Conservation (phyloP, 345 rosid genomes). For the Bruguiera gymnorhiza region DNA sequence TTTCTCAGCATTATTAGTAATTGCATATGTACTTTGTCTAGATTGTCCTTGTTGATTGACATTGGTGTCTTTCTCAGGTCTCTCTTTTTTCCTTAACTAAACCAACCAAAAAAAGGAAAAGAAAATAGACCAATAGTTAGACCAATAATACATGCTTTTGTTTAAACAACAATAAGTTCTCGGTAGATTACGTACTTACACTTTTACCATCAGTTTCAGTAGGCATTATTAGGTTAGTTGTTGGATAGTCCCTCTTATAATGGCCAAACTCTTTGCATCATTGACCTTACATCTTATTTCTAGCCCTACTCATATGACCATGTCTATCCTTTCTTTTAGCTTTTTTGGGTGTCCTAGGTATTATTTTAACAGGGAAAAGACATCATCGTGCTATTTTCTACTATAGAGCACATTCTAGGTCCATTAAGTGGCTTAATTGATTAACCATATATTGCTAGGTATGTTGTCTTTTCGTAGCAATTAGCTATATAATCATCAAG, state of each 20-base stretch:
- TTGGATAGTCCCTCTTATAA: neutral
- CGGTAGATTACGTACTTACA: too few relatives aligned
- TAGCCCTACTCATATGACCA: neutral
- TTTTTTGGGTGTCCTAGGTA: neutral
- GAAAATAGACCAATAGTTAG: rapidly evolving
- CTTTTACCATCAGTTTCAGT: too few relatives aligned
- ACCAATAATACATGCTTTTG: too few relatives aligned
- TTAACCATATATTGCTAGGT: neutral
- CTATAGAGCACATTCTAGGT: neutral
- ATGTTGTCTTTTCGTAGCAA: neutral
- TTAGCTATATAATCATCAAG: neutral
- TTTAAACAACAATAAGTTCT: too few relatives aligned
- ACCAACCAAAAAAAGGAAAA: too few relatives aligned
- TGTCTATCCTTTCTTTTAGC: neutral
- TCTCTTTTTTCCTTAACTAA: too few relatives aligned
- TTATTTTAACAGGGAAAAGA: neutral
- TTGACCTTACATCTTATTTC: neutral
- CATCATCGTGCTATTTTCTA: neutral
- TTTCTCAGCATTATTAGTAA: too few relatives aligned
- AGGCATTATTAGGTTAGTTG: too few relatives aligned
- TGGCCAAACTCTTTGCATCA: neutral
- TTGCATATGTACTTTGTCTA: too few relatives aligned
- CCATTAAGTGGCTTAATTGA: neutral
- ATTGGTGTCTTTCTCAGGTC: too few relatives aligned
- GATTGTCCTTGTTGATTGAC: too few relatives aligned